These are phyloP conservation scores for Colletotrichum eleusines DNA, from an alignment of 2,329 filamentous ascomycete species.

Conservation along the genomic window DNA sequence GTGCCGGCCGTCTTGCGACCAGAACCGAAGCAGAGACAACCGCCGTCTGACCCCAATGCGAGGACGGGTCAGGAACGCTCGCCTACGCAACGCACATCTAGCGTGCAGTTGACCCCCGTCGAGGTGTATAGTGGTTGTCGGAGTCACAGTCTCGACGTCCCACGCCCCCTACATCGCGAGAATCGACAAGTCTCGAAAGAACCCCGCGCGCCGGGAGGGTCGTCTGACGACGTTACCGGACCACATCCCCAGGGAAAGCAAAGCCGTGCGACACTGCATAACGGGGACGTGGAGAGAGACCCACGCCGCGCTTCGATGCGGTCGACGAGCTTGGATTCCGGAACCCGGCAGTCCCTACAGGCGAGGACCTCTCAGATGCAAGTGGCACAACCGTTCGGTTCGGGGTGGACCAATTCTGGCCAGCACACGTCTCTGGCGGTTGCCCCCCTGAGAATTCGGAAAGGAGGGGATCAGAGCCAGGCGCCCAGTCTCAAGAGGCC, in stretches of 20 bases:
- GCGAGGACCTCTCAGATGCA: neutral
- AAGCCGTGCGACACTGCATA: neutral
- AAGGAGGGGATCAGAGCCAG: neutral
- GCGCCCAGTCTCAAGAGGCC: neutral
- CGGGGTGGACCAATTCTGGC: neutral
- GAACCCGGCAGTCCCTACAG: neutral
- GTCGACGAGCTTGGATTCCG: slow-evolving; percentile 12
- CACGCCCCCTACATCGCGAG: slow-evolving; percentile 8
- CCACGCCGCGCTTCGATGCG: neutral
- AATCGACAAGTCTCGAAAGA: neutral
- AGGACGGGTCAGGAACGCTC: neutral
- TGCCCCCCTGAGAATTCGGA: neutral
- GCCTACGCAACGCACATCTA: neutral
- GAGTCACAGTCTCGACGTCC: neutral
- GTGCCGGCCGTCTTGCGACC: neutral
- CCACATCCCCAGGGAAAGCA: neutral
- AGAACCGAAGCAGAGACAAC: neutral
- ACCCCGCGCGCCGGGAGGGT: neutral
- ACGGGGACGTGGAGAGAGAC: neutral
- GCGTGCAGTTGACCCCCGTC: slow-evolving; percentile 1
- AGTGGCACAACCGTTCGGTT: neutral
- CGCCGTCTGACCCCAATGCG: neutral
- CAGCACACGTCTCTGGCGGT: neutral
- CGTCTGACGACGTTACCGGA: neutral
- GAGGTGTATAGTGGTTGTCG: neutral